Evolutionary conservation across 108 stramenopile genomes (phyloP).

Genomic region (Seminavis robusta): DNA sequence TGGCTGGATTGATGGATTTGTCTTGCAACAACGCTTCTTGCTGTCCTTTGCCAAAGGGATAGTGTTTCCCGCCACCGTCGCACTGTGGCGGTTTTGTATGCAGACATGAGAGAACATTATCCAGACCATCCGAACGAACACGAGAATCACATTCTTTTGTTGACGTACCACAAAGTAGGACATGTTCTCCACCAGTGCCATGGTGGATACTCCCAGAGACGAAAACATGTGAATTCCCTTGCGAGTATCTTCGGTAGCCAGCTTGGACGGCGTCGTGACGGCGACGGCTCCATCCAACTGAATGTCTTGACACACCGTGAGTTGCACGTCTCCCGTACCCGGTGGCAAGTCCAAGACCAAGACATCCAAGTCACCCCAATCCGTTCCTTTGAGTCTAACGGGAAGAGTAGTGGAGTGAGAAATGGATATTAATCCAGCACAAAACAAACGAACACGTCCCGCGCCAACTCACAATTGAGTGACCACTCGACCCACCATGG

Average conservation of each 20-base stretch:
- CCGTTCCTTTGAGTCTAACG: conserved; percentile 79
- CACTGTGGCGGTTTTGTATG: conserved; percentile 20
- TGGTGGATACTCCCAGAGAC: conserved; percentile 85
- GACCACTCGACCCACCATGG: conserved; percentile 90
- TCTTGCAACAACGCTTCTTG: background rate
- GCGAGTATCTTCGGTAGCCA: conserved; percentile 90
- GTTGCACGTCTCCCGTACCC: conserved; percentile 98
- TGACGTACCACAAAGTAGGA: conserved; percentile 74
- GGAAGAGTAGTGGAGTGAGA: background rate
- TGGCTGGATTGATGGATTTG: conserved; percentile 18
- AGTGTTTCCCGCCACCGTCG: conserved; percentile 74
- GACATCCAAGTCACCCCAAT: conserved; percentile 98
- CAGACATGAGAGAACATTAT: background rate
- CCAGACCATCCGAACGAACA: background rate
- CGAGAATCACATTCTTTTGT: background rate
- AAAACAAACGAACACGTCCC: background rate
- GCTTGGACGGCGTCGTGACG: conserved; percentile 96
- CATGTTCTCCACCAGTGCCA: conserved; percentile 99
- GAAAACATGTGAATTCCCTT: conserved; percentile 98
- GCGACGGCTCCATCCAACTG: conserved; percentile 94
- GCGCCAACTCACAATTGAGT: conserved; percentile 79
- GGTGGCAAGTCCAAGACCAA: conserved; percentile 97
- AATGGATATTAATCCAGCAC: background rate
- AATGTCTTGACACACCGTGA: conserved; percentile 94
- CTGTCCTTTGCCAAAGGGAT: conserved; percentile 78